Evolutionary conservation across 257 asterid species (phyloP), one percentile per base, ranked within the genome.

Genomic region (Solanum appendiculatum): DNA sequence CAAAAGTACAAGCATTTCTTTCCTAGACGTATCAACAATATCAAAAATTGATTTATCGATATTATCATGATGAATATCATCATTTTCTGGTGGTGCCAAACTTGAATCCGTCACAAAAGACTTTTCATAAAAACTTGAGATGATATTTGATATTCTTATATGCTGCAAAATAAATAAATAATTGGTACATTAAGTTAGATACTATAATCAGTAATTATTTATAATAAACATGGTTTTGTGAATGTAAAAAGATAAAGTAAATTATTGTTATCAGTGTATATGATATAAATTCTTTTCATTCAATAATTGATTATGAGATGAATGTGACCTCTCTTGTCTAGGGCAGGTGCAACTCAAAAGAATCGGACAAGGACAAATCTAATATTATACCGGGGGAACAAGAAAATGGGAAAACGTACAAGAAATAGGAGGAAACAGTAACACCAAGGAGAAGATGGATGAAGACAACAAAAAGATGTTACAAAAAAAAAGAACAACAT

Each of bases 1-100:
- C 10, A 94, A 64, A 81, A 96, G 96, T 84, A 91, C 91, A 37
- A 90, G 21, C 29, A 96, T 90, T 86, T 96, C 98, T 78, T 88
- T 88, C 89, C 89, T 91, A 86, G 98, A 95, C 6, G 16, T 84
- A 33, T 86, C 37, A 20, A 91, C 91, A 20, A 90, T 86, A 86
- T 90, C 93, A 85, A 94, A 58, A n/a, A 9, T 27, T 21, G 93
- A 78, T 86, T 74, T 93, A 10, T 93, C 94, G 82, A 63, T 82
- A 39, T 90, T 93, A 27, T 27, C 37, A 66, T 6, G 74, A 12
- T 16, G 39, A 12, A 83, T 86, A 56, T 86, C 92, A 20, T 12
- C 9, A 20, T 33, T 69, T 39, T 36, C 74, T 44, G 23, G 27
- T 12, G 23, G 84, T 64, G 51, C 21, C 39, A 66, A 39, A 60